A percentile compares a stretch with the other conserved stretches of the same genome.
phyloP scores from a whole-genome alignment of 2,329 filamentous ascomycete genomes.

The Pseudocercospora fuligena region DNA sequence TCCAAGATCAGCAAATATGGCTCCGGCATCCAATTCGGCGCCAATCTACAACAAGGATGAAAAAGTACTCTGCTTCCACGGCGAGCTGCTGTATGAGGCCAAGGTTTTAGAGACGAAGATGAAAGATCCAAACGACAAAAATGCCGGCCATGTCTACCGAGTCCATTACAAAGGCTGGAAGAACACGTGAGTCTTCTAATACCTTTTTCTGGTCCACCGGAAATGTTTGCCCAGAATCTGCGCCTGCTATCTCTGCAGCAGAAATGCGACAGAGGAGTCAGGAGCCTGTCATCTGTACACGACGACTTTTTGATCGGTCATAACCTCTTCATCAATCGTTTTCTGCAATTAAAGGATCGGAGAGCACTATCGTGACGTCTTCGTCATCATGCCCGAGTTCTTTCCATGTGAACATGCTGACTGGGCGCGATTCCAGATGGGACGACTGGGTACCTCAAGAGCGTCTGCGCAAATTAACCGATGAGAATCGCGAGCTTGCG shows the following conservation, averaged over 20 bases:
- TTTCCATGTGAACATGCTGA: conserved; percentile 12
- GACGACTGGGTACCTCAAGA: conserved; percentile 98
- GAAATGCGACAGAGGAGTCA: background rate
- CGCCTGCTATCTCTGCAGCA: background rate
- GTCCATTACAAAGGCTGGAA: conserved; percentile 99
- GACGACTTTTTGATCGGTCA: background rate
- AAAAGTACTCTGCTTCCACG: conserved; percentile 94
- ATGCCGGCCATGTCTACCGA: conserved; percentile 80
- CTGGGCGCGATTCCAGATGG: conserved; percentile 65
- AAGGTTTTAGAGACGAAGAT: conserved; percentile 83
- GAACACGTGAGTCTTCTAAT: conserved; percentile 70
- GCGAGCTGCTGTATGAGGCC: conserved; percentile 95
- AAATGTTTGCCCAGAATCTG: background rate
- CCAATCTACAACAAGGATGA: conserved; percentile 74
- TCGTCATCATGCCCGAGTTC: background rate
- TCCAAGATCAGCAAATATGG: conserved; percentile 21
- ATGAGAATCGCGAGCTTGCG: conserved; percentile 92
- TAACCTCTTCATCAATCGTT: background rate
- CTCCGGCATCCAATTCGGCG: conserved; percentile 25
- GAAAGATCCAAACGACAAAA: conserved; percentile 67
- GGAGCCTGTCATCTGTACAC: background rate
- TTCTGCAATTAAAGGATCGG: background rate
- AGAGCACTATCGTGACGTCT: background rate
- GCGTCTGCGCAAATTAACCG: conserved; percentile 89
- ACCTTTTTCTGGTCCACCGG: conserved; percentile 1